phyloP scores from a whole-genome alignment of 2,329 filamentous ascomycete genomes.

The Bertia moriformis region DNA sequence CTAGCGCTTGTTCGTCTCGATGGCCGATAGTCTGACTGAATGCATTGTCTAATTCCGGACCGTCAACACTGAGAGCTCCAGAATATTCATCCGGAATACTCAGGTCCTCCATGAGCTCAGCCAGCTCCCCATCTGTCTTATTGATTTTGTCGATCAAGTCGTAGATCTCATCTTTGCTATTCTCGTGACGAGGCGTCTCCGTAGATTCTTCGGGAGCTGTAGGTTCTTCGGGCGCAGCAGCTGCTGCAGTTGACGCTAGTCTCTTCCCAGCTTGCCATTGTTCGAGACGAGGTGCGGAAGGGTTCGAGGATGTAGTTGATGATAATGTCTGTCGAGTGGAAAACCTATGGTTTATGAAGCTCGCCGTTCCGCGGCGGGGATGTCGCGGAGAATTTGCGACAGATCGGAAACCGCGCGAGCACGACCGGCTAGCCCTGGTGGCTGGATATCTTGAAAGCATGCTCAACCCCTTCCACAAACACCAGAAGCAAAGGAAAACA shows the following conservation, averaged over 20 bases:
- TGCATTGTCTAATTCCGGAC: constrained; percentile 11
- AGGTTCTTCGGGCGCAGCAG: background rate
- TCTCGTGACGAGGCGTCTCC: constrained; percentile 3
- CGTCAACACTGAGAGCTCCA: constrained; percentile 8
- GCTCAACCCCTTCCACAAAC: background rate
- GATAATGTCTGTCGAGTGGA: too few relatives aligned
- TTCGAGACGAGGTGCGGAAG: background rate
- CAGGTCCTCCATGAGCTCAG: constrained; percentile 16
- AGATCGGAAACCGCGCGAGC: background rate
- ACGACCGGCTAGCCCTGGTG: background rate
- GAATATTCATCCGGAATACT: constrained; percentile 13
- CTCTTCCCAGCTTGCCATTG: background rate
- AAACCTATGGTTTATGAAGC: too few relatives aligned
- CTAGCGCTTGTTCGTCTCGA: constrained; percentile 14
- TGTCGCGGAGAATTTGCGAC: background rate
- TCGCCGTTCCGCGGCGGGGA: background rate
- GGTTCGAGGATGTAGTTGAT: too few relatives aligned
- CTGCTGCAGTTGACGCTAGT: background rate
- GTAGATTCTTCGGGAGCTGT: background rate
- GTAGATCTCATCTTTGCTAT: constrained; percentile 15
- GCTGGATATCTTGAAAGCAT: background rate
- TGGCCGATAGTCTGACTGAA: constrained; percentile 13
- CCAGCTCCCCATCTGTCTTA: constrained; percentile 16
- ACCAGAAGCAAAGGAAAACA: background rate
- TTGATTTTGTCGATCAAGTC: constrained; percentile 19